Evolutionary conservation across 805 yeast genomes (phyloP), one percentile per base, ranked within the genome.

Genomic region (Kodamaea laetipori): DNA sequence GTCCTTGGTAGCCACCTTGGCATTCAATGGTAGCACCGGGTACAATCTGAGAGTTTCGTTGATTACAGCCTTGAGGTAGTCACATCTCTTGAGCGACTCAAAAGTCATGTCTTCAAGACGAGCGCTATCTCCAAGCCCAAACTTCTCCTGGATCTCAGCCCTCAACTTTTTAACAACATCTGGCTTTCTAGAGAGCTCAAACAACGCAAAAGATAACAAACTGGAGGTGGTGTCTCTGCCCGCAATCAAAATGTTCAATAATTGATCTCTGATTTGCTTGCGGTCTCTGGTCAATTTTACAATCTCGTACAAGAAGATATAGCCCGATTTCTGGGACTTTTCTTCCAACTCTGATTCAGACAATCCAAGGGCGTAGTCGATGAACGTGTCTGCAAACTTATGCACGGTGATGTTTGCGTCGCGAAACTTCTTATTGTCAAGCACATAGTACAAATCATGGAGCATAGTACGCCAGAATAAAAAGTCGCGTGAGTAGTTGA

Each of bases 141-240:
- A 68, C 12, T 50, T 51, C 1, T 36, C 46, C 31, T 53, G 51
- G 19, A 68, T 54, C 46, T 66, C 71, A 8, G 50, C 50, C 46
- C 54, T 58, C 49, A 68, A 61, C 45, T 61, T 66, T 16, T 48
- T 52, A 54, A 54, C 65, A 9, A 66, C 43, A 12, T 53, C 48
- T 6, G 66, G 71, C 46, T 65, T 55, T 50, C 67, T 56, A 1
- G 72, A 53, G 39, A 68, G 58, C 50, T 67, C 71, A 37, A 54
- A 64, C 40, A 66, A 47, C 4, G 62, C 47, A 43, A 66, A 66
- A 18, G 71, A 64, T 45, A 67, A 55, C 43, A 64, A 57, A 1
- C 69, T 71, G n/a, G 73, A 72, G 15, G 73, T 68, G 28, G 73
- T 68, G 51, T 68, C 73, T 60, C 73, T 66, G n/a, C 72, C 73